phyloP scores from a whole-genome alignment of 2,329 filamentous ascomycete genomes.

The Geosmithia flava region DNA sequence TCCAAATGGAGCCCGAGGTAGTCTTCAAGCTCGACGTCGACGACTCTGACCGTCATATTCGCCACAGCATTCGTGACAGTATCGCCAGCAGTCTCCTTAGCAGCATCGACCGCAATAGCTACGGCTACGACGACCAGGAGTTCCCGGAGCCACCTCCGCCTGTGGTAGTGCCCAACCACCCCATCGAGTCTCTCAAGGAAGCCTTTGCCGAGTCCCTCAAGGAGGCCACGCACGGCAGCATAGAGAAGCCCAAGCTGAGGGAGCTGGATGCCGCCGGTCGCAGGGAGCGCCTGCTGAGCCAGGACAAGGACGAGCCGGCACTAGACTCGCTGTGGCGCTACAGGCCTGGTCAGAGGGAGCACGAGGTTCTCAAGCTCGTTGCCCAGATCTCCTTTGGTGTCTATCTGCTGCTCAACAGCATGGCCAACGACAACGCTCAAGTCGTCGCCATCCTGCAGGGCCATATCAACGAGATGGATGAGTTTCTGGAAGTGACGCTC shows the following conservation, averaged over 20 bases:
- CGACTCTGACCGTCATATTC: not conserved
- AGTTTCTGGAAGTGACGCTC: slow-evolving; percentile 73
- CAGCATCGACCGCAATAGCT: too few relatives aligned
- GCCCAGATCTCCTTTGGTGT: slow-evolving; percentile 91
- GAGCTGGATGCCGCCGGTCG: slow-evolving; percentile 46
- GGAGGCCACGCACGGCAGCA: slow-evolving; percentile 47
- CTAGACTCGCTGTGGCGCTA: slow-evolving; percentile 68
- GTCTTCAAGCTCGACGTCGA: not conserved
- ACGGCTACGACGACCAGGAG: not conserved
- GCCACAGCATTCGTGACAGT: too few relatives aligned
- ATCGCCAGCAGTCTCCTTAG: too few relatives aligned
- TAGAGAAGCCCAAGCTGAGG: slow-evolving; percentile 37
- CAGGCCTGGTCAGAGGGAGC: slow-evolving; percentile 62
- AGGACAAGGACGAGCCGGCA: slow-evolving; percentile 54
- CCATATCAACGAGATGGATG: slow-evolving; percentile 89
- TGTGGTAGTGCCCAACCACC: slow-evolving; percentile 33
- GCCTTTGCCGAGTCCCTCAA: slow-evolving; percentile 74
- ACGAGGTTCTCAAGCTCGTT: slow-evolving; percentile 81
- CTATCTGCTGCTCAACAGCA: slow-evolving; percentile 70
- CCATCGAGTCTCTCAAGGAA: slow-evolving; percentile 63
- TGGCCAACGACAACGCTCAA: slow-evolving; percentile 80
- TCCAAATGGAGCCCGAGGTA: not conserved
- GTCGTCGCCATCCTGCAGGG: slow-evolving; percentile 81
- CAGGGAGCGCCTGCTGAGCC: slow-evolving; percentile 55
- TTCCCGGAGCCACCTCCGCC: not conserved